Conservation (phyloP, 2,329 filamentous ascomycete genomes). For the Colletotrichum truncatum region DNA sequence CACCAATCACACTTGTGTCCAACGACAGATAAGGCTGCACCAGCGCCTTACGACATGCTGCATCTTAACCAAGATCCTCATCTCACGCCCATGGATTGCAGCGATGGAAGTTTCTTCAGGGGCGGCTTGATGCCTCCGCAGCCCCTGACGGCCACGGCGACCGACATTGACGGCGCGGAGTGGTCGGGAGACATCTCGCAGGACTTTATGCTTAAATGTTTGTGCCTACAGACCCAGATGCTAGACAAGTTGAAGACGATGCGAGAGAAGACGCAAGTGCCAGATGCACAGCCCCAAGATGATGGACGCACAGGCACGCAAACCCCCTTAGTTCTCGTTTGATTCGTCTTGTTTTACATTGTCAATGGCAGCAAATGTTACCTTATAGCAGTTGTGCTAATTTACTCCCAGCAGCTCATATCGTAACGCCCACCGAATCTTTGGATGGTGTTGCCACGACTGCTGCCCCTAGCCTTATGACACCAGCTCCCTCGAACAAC, state of each 20-base stretch:
- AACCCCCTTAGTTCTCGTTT: background rate
- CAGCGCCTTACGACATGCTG: background rate
- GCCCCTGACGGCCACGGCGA: background rate
- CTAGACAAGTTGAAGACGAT: slow-evolving; percentile 34
- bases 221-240: slow-evolving; percentile 37
- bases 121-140: background rate
- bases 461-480: too few species aligned
- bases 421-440: too few species aligned
- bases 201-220: slow-evolving; percentile 36
- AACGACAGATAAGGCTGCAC: background rate
- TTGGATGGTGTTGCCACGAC: too few species aligned
- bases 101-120: background rate
- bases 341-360: too few species aligned
- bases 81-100: background rate
- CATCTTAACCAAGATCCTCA: background rate
- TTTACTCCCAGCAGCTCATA: too few species aligned
- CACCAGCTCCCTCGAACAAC: too few species aligned
- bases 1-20: background rate
- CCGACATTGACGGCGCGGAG: background rate
- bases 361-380: too few species aligned
- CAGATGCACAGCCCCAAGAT: background rate
- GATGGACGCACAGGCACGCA: slow-evolving; percentile 7
- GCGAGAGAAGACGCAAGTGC: slow-evolving; percentile 28
- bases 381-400: too few species aligned
- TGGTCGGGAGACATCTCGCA: slow-evolving; percentile 21